Conservation (phyloP, 2,329 filamentous ascomycete species). For the Hymenoscyphus infarciens region DNA sequence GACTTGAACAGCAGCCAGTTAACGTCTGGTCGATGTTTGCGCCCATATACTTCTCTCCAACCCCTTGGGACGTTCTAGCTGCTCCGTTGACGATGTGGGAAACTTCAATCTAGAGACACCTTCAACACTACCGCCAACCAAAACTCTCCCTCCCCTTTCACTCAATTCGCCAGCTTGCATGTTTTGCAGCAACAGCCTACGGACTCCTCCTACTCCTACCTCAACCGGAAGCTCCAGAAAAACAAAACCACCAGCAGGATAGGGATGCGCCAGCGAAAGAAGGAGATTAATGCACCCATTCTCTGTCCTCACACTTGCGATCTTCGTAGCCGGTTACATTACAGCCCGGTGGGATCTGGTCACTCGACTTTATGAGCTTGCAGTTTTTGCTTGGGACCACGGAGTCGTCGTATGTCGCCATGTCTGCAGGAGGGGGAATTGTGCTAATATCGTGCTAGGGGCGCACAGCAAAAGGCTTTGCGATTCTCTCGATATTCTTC, state of each 20-base stretch:
- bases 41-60: not conserved
- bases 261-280: slow-evolving; percentile 33
- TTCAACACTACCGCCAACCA: not conserved
- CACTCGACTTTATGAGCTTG: slow-evolving; percentile 92
- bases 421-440: not conserved
- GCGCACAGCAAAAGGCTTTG: slow-evolving; percentile 81
- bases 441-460: slow-evolving; percentile 50
- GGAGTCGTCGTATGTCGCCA: slow-evolving; percentile 75
- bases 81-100: slow-evolving; percentile 20
- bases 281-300: slow-evolving; percentile 81
- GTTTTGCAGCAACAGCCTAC: slow-evolving; percentile 5
- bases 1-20: too few relatives aligned
- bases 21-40: not conserved
- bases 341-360: slow-evolving; percentile 99
- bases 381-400: slow-evolving; percentile 97
- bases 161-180: slow-evolving; percentile 12
- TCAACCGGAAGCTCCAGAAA: slow-evolving; percentile 7
- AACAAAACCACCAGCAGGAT: slow-evolving; percentile 7
- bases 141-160: slow-evolving; percentile 1
- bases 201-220: not conserved
- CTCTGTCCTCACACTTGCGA: slow-evolving; percentile 89
- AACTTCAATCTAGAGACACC: slow-evolving; percentile 9
- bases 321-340: slow-evolving; percentile 99
- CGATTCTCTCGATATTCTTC: slow-evolving; percentile 79
- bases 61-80: slow-evolving; percentile 11